A percentile compares a stretch with the other conserved stretches of the same genome.
phyloP scores from a whole-genome alignment of 192 early-diverging fungal species.

The Lobosporangium transversale region DNA sequence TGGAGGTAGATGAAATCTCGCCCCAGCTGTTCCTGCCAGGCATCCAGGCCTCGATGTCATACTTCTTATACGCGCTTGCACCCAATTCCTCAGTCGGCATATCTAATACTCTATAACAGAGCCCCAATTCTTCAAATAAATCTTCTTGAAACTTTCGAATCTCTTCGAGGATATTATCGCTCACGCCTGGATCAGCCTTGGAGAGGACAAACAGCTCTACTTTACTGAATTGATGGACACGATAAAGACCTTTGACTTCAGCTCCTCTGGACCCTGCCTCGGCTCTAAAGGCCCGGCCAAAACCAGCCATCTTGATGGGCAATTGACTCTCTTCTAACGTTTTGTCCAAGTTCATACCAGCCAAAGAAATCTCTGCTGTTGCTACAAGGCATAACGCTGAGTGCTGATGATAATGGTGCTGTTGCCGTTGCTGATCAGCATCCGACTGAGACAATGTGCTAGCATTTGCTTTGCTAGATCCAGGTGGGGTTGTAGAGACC shows the following conservation, averaged over 20 bases:
- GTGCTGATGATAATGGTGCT: conserved; percentile 36
- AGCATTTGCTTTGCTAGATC: conserved; percentile 31
- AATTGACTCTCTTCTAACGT: conserved; percentile 66
- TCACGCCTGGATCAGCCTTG: conserved; percentile 59
- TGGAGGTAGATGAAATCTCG: conserved; percentile 90
- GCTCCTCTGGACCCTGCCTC: conserved; percentile 88
- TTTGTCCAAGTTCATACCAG: conserved; percentile 81
- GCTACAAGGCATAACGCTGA: conserved; percentile 80
- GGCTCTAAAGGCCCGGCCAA: conserved; percentile 89
- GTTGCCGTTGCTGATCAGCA: too few relatives aligned
- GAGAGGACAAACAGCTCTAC: conserved; percentile 89
- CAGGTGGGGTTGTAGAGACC: conserved; percentile 55
- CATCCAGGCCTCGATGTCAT: conserved; percentile 98
- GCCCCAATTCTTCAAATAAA: conserved; percentile 80
- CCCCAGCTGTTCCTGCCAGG: conserved; percentile 85
- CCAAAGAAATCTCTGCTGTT: conserved; percentile 93
- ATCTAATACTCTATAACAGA: conserved; percentile 84
- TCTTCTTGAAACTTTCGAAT: conserved; percentile 77
- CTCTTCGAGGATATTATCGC: conserved; percentile 75
- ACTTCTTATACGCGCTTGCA: conserved; percentile 89
- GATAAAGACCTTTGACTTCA: conserved; percentile 88
- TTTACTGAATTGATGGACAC: conserved; percentile 95
- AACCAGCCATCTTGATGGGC: conserved; percentile 80
- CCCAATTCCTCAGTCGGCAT: conserved; percentile 96
- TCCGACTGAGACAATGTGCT: conserved; percentile 4